A percentile compares a stretch with the other conserved stretches of the same genome.
These are phyloP conservation scores for Aspergillus heteromorphus DNA, from an alignment of 495 filamentous ascomycete genomes.

Conservation along the genomic window DNA sequence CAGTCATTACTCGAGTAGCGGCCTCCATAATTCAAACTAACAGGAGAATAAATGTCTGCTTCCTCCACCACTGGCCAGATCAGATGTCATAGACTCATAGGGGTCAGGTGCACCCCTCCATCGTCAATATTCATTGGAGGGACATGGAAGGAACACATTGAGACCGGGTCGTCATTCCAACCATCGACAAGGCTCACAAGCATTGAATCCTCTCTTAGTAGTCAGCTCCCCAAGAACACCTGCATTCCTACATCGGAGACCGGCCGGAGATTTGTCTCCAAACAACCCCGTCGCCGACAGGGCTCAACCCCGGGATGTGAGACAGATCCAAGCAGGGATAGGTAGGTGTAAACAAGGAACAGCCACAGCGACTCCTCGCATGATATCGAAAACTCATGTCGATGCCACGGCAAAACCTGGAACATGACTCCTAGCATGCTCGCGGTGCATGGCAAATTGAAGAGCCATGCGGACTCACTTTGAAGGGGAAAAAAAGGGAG, in stretches of 20 bases:
- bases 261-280: slow-evolving; percentile 1
- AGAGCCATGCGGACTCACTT: slow-evolving; percentile 1
- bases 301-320: neutral
- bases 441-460: neutral
- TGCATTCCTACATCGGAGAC: slow-evolving; percentile 7
- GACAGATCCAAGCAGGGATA: slow-evolving; percentile 1
- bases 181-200: neutral
- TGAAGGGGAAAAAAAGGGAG: neutral
- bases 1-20: neutral
- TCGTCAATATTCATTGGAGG: neutral
- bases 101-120: neutral
- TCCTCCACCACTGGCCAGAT: neutral
- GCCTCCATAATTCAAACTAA: neutral
- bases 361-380: neutral
- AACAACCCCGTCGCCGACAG: slow-evolving; percentile 3
- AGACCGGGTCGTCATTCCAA: neutral
- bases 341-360: neutral
- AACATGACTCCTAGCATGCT: slow-evolving; percentile 1
- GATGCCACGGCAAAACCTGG: neutral
- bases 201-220: neutral
- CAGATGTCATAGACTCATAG: neutral
- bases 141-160: neutral
- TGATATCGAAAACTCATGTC: neutral
- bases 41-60: too few species aligned
- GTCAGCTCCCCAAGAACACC: neutral